Conservation (phyloP, 306 rosid genomes). For the Geum urbanum region DNA sequence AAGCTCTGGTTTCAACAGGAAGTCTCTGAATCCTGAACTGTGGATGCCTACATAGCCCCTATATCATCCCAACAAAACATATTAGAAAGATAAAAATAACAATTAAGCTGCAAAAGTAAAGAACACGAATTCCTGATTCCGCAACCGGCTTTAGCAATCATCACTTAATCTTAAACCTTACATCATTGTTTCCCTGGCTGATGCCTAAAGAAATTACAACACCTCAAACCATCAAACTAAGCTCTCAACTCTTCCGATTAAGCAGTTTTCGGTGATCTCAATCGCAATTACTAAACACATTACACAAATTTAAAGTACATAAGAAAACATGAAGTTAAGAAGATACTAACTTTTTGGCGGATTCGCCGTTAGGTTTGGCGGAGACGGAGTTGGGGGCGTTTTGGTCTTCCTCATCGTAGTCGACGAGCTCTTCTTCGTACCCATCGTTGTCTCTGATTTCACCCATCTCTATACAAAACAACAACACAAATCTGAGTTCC, state of each 20-base stretch:
- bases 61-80: slow-evolving; percentile 17
- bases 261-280: background rate
- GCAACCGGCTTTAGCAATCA: background rate
- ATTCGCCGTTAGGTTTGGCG: slow-evolving; percentile 43
- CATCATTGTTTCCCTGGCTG: background rate
- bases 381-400: slow-evolving; percentile 49
- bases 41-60: slow-evolving; percentile 85
- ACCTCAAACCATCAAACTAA: background rate
- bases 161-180: background rate
- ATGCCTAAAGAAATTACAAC: background rate
- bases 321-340: background rate
- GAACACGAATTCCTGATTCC: background rate
- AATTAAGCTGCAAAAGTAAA: background rate
- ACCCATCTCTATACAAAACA: slow-evolving; percentile 40
- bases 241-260: background rate
- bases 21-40: slow-evolving; percentile 80
- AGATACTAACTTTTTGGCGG: slow-evolving; percentile 55
- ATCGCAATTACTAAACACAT: too few species aligned
- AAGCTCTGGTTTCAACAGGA: slow-evolving; percentile 79
- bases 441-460: slow-evolving; percentile 63
- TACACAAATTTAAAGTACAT: too few species aligned
- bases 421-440: slow-evolving; percentile 71
- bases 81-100: background rate
- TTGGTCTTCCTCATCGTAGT: slow-evolving; percentile 67
- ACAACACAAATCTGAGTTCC: background rate